Percentiles rank a stretch among this genome's conserved stretches.
Evolutionary conservation across 1,139 yeast genomes (phyloP).

Genomic region (Waltiozyma sp.): DNA sequence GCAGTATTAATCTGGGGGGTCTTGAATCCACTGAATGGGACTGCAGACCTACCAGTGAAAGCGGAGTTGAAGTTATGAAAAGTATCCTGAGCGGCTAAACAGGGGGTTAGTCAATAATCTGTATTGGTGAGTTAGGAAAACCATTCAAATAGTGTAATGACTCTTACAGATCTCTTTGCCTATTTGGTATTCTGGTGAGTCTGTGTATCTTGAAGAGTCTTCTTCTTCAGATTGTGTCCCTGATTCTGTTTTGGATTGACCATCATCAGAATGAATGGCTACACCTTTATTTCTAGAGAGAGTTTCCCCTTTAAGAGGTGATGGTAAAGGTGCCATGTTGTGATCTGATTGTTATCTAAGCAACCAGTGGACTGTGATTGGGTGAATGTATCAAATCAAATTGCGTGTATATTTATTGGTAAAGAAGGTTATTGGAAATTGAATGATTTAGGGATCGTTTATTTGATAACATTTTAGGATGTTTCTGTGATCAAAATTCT

Average conservation of each 20-base stretch:
- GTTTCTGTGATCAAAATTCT: not conserved
- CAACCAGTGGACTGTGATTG: not conserved
- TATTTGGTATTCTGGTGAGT: conserved; percentile 19
- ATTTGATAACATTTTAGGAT: too few species aligned
- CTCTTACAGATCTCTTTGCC: conserved; percentile 11
- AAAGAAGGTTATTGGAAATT: too few species aligned
- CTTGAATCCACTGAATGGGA: conserved; percentile 41
- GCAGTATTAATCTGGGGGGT: conserved; percentile 36
- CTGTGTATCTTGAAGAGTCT: conserved; percentile 42
- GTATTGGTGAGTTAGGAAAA: not conserved
- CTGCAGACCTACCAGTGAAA: conserved; percentile 25
- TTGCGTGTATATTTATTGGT: too few species aligned
- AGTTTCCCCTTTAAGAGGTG: not conserved
- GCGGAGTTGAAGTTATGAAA: conserved; percentile 21
- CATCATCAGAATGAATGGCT: conserved; percentile 36
- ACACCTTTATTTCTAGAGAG: conserved; percentile 11
- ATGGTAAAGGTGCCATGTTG: conserved; percentile 4
- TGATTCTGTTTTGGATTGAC: not conserved
- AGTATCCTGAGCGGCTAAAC: conserved; percentile 10
- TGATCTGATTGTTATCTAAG: not conserved
- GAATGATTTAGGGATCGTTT: too few species aligned
- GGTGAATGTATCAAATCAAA: not conserved
- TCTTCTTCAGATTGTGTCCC: not conserved
- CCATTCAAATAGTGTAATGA: not conserved
- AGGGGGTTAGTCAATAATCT: not conserved